phyloP scores from a whole-genome alignment of 1,284 basidiomycete genomes.

The Leccinum subatratum region DNA sequence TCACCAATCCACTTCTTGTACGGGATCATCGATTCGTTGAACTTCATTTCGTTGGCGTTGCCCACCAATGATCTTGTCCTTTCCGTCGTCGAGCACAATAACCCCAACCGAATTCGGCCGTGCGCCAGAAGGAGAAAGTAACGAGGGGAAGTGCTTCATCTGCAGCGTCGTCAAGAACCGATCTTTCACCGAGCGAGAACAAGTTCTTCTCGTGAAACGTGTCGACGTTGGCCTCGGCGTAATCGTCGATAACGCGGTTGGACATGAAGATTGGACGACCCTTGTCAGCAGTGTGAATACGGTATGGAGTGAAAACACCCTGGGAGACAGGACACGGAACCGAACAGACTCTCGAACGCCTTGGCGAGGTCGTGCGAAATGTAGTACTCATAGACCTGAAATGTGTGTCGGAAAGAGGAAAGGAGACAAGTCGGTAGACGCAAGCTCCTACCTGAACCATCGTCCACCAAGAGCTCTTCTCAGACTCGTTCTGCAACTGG shows the following conservation, averaged over 20 bases:
- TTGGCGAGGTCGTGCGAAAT: slow-evolving; percentile 82
- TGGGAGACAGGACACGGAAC: slow-evolving; percentile 53
- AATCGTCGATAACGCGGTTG: slow-evolving; percentile 94
- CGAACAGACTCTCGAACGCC: slow-evolving; percentile 80
- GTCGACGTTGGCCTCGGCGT: slow-evolving; percentile 88
- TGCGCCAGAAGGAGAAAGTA: slow-evolving; percentile 24
- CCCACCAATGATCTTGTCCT: slow-evolving; percentile 89
- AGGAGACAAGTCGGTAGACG: slow-evolving; percentile 36
- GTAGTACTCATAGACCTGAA: slow-evolving; percentile 80
- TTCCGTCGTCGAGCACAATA: slow-evolving; percentile 75
- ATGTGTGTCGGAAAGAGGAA: slow-evolving; percentile 25
- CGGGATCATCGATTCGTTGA: slow-evolving; percentile 97
- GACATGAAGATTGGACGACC: slow-evolving; percentile 96
- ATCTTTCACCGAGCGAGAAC: slow-evolving; percentile 61
- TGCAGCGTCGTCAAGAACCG: slow-evolving; percentile 72
- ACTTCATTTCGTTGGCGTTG: slow-evolving; percentile 86
- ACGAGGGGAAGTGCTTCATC: slow-evolving; percentile 96
- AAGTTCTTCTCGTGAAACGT: slow-evolving; percentile 97
- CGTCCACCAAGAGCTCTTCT: neutral
- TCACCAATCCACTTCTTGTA: slow-evolving; percentile 94
- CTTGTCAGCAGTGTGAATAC: slow-evolving; percentile 68
- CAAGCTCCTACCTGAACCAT: neutral
- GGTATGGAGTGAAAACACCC: slow-evolving; percentile 33
- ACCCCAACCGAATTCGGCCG: neutral
- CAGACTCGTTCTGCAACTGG: neutral